Percentiles rank a stretch among this genome's conserved stretches.
These are phyloP conservation scores for Annona squamosa DNA, from an alignment of 164 flowering plant species.

Conservation along the genomic window DNA sequence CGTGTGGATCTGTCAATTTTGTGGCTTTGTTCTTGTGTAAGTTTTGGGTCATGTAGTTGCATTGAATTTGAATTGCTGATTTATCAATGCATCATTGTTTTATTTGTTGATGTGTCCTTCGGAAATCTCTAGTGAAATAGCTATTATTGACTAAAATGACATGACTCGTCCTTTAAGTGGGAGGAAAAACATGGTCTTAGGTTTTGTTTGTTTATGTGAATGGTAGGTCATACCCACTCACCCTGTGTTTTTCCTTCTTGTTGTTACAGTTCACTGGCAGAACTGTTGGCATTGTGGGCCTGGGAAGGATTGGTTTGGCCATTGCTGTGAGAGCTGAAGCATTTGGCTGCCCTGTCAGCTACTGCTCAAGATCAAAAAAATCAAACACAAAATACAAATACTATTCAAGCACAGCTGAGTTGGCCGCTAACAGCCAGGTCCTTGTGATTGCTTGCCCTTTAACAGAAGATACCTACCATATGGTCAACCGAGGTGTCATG, in stretches of 20 bases:
- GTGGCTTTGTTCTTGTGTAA: too few species aligned
- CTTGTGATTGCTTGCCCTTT: conserved; percentile 67
- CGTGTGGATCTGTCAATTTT: too few species aligned
- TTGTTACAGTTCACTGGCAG: conserved; percentile 57
- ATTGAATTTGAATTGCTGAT: too few species aligned
- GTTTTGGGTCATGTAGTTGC: too few species aligned
- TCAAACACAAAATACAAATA: conserved; percentile 46
- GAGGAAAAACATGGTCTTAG: too few species aligned
- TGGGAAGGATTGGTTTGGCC: conserved; percentile 81
- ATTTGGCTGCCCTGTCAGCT: conserved; percentile 59
- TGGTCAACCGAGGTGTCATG: conserved; percentile 62
- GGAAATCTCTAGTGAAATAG: too few species aligned
- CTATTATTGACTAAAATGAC: too few species aligned
- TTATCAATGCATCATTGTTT: too few species aligned
- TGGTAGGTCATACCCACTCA: neutral
- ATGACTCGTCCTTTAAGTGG: too few species aligned
- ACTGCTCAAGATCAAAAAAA: conserved; percentile 57
- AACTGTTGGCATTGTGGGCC: conserved; percentile 58
- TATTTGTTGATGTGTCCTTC: too few species aligned
- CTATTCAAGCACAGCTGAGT: conserved; percentile 42
- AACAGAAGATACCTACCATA: conserved; percentile 60
- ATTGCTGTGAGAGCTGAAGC: conserved; percentile 79
- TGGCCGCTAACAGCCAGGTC: conserved; percentile 57
- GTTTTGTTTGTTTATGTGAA: too few species aligned
- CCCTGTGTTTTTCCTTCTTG: neutral